A percentile compares a stretch with the other conserved stretches of the same genome.
phyloP scores from a whole-genome alignment of 495 filamentous ascomycete species.

The Penicillium verhagenii region DNA sequence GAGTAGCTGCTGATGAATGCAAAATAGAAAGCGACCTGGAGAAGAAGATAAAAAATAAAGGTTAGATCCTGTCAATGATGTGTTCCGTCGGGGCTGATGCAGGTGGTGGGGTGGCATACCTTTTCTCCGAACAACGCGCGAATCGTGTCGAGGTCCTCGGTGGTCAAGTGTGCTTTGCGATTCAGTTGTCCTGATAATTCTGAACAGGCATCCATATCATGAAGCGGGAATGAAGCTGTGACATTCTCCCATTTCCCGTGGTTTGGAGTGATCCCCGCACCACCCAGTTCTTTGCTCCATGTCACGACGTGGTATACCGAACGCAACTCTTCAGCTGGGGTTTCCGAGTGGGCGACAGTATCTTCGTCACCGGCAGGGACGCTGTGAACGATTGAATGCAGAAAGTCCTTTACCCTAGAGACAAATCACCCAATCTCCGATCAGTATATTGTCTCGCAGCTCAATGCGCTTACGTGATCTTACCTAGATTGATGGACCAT shows the following conservation, averaged over 20 bases:
- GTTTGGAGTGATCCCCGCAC: slow-evolving; percentile 82
- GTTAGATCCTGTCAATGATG: background rate
- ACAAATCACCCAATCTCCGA: no score
- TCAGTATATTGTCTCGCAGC: slow-evolving; percentile 1
- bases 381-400: slow-evolving; percentile 75
- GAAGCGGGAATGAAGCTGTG: slow-evolving; percentile 82
- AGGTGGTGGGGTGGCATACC: no score
- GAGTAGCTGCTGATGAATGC: slow-evolving; percentile 94
- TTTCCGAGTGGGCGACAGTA: slow-evolving; percentile 60
- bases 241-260: slow-evolving; percentile 81
- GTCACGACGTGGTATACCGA: slow-evolving; percentile 86
- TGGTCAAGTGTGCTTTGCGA: slow-evolving; percentile 66
- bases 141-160: slow-evolving; percentile 75
- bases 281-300: slow-evolving; percentile 73
- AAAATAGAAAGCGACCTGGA: slow-evolving; percentile 85
- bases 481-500: slow-evolving; percentile 66
- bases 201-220: slow-evolving; percentile 82
- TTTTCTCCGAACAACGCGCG: slow-evolving; percentile 86
- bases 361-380: slow-evolving; percentile 57
- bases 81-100: no score
- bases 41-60: no score
- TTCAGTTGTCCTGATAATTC: slow-evolving; percentile 84
- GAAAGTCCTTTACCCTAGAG: slow-evolving; percentile 88
- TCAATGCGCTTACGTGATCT: background rate
- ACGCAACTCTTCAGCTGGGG: slow-evolving; percentile 86